A percentile compares a stretch with the other conserved stretches of the same genome.
Conservation (phyloP, 805 yeast species). For the Metschnikowia lunata region DNA sequence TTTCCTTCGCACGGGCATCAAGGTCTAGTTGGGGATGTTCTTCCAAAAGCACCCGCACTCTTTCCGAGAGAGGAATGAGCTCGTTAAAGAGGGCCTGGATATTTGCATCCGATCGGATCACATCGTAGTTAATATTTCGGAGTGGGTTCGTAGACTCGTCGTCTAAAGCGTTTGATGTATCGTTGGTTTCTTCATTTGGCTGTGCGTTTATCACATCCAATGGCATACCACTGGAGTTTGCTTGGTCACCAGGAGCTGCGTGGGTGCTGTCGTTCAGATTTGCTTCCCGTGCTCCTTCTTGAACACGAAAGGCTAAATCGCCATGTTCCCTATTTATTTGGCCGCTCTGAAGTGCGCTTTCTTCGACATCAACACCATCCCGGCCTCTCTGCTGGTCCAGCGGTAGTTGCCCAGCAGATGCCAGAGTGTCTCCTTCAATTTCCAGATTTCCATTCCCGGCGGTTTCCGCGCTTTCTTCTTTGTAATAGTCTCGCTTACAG, state of each 20-base stretch:
- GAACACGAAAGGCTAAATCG: neutral
- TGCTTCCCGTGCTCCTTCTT: neutral
- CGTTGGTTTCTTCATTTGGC: neutral
- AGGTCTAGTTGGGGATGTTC: slow-evolving; percentile 31
- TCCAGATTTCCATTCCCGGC: neutral
- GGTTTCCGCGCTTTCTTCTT: slow-evolving; percentile 17
- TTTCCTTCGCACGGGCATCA: slow-evolving; percentile 41
- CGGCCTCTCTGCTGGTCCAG: neutral
- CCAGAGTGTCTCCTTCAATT: slow-evolving; percentile 1
- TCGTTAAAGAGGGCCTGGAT: slow-evolving; percentile 36
- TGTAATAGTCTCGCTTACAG: slow-evolving; percentile 66
- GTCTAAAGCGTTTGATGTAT: neutral
- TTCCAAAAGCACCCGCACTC: slow-evolving; percentile 39
- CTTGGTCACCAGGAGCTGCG: neutral
- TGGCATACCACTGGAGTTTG: neutral
- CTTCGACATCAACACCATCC: neutral
- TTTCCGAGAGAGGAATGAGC: slow-evolving; percentile 37
- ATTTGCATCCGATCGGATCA: slow-evolving; percentile 34
- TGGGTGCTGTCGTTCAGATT: too few relatives aligned
- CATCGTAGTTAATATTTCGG: slow-evolving; percentile 25
- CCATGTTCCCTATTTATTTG: neutral
- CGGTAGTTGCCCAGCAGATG: neutral
- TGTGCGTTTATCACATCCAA: neutral
- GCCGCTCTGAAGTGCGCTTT: neutral
- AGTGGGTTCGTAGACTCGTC: neutral